These are phyloP conservation scores for Fusarium luffae DNA, from an alignment of 2,329 filamentous ascomycete species.

Conservation along the genomic window DNA sequence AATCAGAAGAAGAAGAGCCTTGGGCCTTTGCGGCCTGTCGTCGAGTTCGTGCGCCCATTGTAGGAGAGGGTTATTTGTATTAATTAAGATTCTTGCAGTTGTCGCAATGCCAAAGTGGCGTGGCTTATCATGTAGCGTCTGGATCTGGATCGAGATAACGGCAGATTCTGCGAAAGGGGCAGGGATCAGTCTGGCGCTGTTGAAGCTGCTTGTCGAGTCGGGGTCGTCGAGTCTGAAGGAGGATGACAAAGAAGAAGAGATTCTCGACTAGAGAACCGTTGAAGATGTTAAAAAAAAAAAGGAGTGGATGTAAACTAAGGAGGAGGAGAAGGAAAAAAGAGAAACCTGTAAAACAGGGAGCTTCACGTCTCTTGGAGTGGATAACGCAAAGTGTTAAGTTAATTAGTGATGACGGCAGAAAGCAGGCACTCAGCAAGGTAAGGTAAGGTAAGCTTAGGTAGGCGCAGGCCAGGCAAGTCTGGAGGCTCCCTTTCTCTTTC, in stretches of 20 bases:
- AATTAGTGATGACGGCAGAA: conserved; percentile 35
- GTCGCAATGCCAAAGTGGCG: conserved; percentile 31
- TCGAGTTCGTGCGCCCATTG: conserved; percentile 55
- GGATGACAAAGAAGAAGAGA: conserved; percentile 3
- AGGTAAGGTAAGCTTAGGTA: conserved; percentile 12
- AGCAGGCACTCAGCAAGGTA: conserved; percentile 6
- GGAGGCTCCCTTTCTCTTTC: conserved; percentile 35
- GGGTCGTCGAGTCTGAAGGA: not conserved
- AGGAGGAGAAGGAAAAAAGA: conserved; percentile 26
- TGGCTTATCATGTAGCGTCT: conserved; percentile 40
- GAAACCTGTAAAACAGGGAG: conserved; percentile 16
- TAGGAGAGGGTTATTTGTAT: conserved; percentile 16
- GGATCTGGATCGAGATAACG: conserved; percentile 36
- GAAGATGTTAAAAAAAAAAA: conserved; percentile 27
- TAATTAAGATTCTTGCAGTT: conserved; percentile 15
- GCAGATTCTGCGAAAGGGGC: conserved; percentile 41
- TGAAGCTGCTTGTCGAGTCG: conserved; percentile 27
- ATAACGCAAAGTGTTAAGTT: conserved; percentile 19
- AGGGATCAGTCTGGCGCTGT: conserved; percentile 38
- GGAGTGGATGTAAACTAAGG: conserved; percentile 45
- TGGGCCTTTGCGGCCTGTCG: conserved; percentile 53
- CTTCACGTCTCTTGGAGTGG: conserved; percentile 7
- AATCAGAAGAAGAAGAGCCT: conserved; percentile 47
- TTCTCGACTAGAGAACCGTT: not conserved
- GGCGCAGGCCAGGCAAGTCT: not conserved